Evolutionary conservation across 2,329 filamentous ascomycete genomes (phyloP).

Genomic region (Lecanoromycetidae sp.): DNA sequence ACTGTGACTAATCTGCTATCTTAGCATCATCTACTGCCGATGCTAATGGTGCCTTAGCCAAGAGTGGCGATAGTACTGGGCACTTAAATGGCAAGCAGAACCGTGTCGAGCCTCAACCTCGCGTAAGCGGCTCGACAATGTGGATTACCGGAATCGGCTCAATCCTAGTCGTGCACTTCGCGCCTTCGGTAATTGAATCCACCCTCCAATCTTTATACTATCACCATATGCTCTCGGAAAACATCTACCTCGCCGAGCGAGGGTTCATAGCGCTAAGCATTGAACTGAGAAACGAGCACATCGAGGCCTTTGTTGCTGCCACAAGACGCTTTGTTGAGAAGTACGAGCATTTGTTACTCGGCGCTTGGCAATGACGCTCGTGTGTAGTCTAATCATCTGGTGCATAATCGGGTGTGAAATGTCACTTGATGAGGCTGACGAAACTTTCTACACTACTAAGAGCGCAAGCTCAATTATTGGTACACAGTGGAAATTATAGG

Average conservation of each 20-base stretch:
- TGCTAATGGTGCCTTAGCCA: background rate
- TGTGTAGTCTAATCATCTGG: background rate
- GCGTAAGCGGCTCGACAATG: background rate
- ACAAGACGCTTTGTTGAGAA: constrained; percentile 2
- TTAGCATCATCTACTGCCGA: background rate
- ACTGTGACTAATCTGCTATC: background rate
- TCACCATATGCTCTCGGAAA: constrained; percentile 23
- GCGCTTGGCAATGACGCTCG: background rate
- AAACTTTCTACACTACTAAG: background rate
- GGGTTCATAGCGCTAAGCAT: constrained; percentile 26
- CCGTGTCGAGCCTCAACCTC: background rate
- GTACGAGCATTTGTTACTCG: background rate
- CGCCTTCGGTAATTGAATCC: constrained; percentile 9
- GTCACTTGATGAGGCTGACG: no score
- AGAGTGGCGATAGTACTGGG: background rate
- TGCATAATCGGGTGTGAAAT: no score
- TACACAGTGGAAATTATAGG: background rate
- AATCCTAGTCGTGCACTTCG: constrained; percentile 24
- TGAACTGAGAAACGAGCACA: constrained; percentile 13
- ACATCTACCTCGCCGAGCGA: constrained; percentile 23
- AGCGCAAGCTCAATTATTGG: background rate
- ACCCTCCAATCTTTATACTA: constrained; percentile 23
- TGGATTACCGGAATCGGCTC: constrained; percentile 25
- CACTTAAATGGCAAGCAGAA: background rate
- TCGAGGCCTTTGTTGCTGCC: background rate